Evolutionary conservation across 805 yeast species (phyloP).

Genomic region (Ogataea henricii): DNA sequence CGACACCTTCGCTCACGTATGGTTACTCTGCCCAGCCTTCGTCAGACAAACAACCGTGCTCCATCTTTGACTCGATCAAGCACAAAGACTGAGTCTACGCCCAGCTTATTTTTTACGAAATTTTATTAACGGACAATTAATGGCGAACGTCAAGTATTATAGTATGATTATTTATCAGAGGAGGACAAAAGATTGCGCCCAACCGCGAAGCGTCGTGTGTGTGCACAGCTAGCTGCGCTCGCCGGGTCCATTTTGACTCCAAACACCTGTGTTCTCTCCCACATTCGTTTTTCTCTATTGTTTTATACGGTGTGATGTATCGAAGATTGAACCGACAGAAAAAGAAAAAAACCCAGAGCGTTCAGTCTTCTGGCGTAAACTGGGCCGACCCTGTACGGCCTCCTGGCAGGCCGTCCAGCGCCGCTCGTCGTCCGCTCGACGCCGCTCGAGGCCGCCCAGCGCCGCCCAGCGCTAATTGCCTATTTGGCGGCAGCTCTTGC

Average conservation of each 20-base stretch:
- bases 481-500: constrained; percentile 16
- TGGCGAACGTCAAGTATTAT: constrained; percentile 1
- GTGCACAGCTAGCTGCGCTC: not conserved
- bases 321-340: constrained; percentile 4
- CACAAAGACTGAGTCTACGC: not conserved
- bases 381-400: no score
- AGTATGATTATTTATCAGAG: not conserved
- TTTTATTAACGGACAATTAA: no score
- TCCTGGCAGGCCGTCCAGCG: not conserved
- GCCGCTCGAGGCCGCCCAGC: not conserved
- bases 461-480: not conserved
- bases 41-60: constrained; percentile 15
- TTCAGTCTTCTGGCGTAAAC: not conserved
- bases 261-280: constrained; percentile 1
- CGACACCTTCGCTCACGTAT: constrained; percentile 10
- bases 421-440: not conserved
- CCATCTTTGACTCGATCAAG: constrained; percentile 18
- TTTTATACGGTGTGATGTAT: constrained; percentile 4
- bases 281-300: constrained; percentile 3
- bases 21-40: constrained; percentile 12
- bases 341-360: constrained; percentile 6
- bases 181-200: not conserved
- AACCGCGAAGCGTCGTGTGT: no score
- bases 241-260: not conserved
- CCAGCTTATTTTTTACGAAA: no score